Conservation (phyloP, 2,329 filamentous ascomycete species). For the Blastomyces gilchristii region DNA sequence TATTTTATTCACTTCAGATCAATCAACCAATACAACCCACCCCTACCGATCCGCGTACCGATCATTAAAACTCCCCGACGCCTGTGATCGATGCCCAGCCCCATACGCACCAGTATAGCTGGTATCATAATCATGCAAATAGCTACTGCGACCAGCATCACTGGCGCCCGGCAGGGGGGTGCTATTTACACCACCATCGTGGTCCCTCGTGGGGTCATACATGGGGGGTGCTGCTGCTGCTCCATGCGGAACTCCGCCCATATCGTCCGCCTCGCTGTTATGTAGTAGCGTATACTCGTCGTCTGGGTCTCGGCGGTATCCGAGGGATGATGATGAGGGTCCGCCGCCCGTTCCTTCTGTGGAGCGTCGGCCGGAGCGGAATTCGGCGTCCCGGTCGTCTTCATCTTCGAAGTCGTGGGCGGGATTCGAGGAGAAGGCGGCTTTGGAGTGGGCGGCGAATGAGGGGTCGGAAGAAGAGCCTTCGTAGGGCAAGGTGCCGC, state of each 20-base stretch:
- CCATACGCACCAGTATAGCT: slow-evolving; percentile 34
- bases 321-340: slow-evolving; percentile 24
- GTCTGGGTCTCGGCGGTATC: slow-evolving; percentile 37
- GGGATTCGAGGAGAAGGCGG: slow-evolving; percentile 39
- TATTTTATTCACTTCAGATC: background rate
- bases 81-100: background rate
- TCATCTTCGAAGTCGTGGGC: slow-evolving; percentile 38
- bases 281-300: slow-evolving; percentile 44
- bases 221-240: slow-evolving; percentile 28
- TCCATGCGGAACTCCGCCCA: slow-evolving; percentile 25
- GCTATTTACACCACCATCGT: slow-evolving; percentile 5
- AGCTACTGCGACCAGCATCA: background rate
- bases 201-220: slow-evolving; percentile 29
- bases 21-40: background rate
- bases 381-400: slow-evolving; percentile 30
- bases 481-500: slow-evolving; percentile 44
- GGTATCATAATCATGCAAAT: slow-evolving; percentile 34
- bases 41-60: slow-evolving; percentile 4
- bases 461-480: slow-evolving; percentile 30
- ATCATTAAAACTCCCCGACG: slow-evolving; percentile 4
- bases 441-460: slow-evolving; percentile 41
- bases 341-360: slow-evolving; percentile 17
- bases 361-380: slow-evolving; percentile 29
- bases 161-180: slow-evolving; percentile 19
- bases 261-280: slow-evolving; percentile 36